Evolutionary conservation across 2,329 filamentous ascomycete species (phyloP), one percentile per base, ranked within the genome.

Genomic region (Xylariaceae sp.): DNA sequence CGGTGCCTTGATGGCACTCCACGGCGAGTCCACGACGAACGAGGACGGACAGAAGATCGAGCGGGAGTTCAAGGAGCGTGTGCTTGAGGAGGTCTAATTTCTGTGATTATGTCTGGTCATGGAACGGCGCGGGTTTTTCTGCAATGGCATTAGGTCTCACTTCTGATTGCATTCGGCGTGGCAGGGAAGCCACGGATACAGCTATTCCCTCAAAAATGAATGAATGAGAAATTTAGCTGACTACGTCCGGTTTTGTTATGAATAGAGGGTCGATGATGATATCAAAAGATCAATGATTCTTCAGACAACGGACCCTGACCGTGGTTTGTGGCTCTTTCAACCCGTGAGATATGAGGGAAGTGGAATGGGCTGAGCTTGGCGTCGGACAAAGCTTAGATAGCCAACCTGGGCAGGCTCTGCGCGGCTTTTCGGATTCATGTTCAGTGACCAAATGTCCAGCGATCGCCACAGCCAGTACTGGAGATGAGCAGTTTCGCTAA

Each of bases 31-130:
- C 60, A 87, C 85, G 71, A 92, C 90, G 68, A 92, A 97, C 74
- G 94, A 99, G 79, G 86, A 91, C 74, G 94, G 94, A 70, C 90
- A 97, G 80, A 97, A 97, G 90, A 90, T 95, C 66, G 94, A 97
- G 86, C 83, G 91, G 73, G 93, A 99, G 80, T 99, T 97, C 89
- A 96, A 97, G 89, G 93, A 99, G 87, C 84, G 83, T 71, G 90
- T 97, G 71, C 84, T 97, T 69, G 90, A 96, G 75, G 86, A 84
- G 75, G 94, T 97, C 79, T 97, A 90, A 91, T 80, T 69, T 22
- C 22, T 56, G 62, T 63, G 70, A 66, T 65, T 57, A 61, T 56
- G 46, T 66, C 69, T 66, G 65, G 68, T 69, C 69, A 69, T 72
- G 72, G 69, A 65, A 71, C 70, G 70, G 72, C 71, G 72, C 71